Evolutionary conservation across 2,329 filamentous ascomycete species (phyloP), one percentile per base, ranked within the genome.

Genomic region (Metarhizium sp.): DNA sequence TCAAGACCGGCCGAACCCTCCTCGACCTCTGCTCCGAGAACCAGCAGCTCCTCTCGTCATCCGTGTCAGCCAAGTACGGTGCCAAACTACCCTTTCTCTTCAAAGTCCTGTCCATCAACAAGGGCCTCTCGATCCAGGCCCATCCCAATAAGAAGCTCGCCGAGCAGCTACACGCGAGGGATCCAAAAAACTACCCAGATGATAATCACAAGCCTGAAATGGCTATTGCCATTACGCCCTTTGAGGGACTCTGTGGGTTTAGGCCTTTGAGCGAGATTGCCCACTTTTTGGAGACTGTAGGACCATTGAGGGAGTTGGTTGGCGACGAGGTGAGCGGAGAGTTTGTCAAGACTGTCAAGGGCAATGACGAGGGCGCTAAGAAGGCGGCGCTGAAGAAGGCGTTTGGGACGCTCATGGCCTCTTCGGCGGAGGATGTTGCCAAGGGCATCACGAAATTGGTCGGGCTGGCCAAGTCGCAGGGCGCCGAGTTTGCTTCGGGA

Each of bases 171-270:
- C 94, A 97, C 70, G 82, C 85, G 43, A 84, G 80, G 59, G 92
- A 99, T 67, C 81, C 91, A 51, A 90, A 90, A 73, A 95, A 99
- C 77, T 99, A 99, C 69, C 94, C 92, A 56, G 91, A 99, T 77
- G 92, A 97, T 76, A 99, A 99, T 75, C 94, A 99, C 79, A 99
- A 99, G 75, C 94, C 94, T 38, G 94, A 99, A 74, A 99, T 99
- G 94, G 92, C 94, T 59, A 96, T 99, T 70, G 94, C 94, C 59
- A 87, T 99, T 65, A 97, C 94, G 1, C 87, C 90, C 0, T 99
- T 99, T 62, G 92, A 97, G 69, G 94, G 94, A 0, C 81, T 99
- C 38, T 99, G 94, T 66, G 94, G 94, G 38, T 99, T 99, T 78
- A 84, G 94, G 10, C 94, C 94, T 0, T 77, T 96, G 25, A 77